Base-by-base conservation (phyloP, 306 rosid genomes). In the Vicia sativa region DNA sequence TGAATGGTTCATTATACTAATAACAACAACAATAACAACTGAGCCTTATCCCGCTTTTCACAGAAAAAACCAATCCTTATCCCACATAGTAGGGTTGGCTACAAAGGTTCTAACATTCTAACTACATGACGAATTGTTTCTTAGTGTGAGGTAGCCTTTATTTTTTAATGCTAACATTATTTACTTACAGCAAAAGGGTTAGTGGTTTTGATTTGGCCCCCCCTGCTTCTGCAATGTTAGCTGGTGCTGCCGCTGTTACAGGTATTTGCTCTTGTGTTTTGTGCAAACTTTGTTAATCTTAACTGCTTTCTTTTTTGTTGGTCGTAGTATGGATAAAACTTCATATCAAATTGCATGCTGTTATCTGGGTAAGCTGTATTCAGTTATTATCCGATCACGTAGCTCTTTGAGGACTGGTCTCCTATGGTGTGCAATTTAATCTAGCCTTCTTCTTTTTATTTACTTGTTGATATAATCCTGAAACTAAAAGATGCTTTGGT, bases 121-220 rank as follows among this genome's bases (percentile, higher is more conserved):
- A 41, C 35, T 62, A 62, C 67, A 23, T 62, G 35, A 43, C 41
- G 23, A 18, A 62, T 13, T 62, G 12, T 13, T 41, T 41, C 37
- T 41, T 62, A 35, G 68, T 62, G 52, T 21, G 35, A 62, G 53
- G 68, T 62, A 41, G 68, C 35, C n/a, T 62, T 10, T 62, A 41
- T 15, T 74, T 55, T 42, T 54, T 6, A 26, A 11, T 53, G 43
- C 90, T 88, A 74, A 87, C 72, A 41, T 26, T 62, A 55, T 60
- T 68, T 62, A 43, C 80, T 77, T 72, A 61, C 99, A 93, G 99
- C 92, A 93, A 93, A 88, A 85, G 99, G 85, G 87, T 85, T 62
- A 93, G 99, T 79, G 99, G 99, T 79, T 93, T 93, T 78, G 99
- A 93, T 79, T 83, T 90, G 96, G 99, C 97, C 9, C 99, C 99